Base-by-base conservation (phyloP, 2,329 filamentous ascomycete species). In the Colletotrichum sp. region DNA sequence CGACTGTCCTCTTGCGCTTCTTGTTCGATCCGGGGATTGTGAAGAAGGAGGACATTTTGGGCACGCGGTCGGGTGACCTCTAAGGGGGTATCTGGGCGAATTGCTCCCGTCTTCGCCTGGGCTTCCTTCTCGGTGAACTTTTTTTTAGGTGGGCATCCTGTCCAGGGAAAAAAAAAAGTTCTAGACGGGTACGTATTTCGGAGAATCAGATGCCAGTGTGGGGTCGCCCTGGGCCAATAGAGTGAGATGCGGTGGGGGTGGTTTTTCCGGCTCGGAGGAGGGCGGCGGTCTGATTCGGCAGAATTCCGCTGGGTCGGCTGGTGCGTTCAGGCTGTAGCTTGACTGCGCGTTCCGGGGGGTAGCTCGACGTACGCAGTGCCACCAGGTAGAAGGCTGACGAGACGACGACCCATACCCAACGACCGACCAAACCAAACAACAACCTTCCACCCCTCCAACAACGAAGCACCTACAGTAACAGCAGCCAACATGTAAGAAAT, bases 41-140 rank as follows among this genome's bases (percentile, higher is more conserved):
- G 85, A 99, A 99, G 85, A 98, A 99, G 51, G 96, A 98, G 80
- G 96, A 98, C 96, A 98, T 97, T 77, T 77, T 86, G 78, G 79
- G 76, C 70, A 74, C 77, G 77, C 78, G 73, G 69, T 51, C 74
- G 69, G 75, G 63, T 43, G 55, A 62, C 29, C 31, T 70, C 33
- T 43, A 65, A 63, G 47, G 43, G 63, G 64, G 67, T 65, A 69
- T 75, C 69, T 72, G 59, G 69, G 57, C 69, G 70, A 76, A 76
- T 72, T 77, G 76, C 61, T 78, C 72, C 77, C 76, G 75, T 75
- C 80, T 34, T 79, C 78, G 76, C 78, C 78, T 80, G 64, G 47
- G 24, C 54, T 57, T 47, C 57, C 66, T 24, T 70, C 43, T 59
- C 62, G 57, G 70, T 62, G 68, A 65, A 65, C 67, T 76, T 73